Evolutionary conservation across 495 filamentous ascomycete genomes (phyloP).

Genomic region (Diplogelasinospora grovesii): DNA sequence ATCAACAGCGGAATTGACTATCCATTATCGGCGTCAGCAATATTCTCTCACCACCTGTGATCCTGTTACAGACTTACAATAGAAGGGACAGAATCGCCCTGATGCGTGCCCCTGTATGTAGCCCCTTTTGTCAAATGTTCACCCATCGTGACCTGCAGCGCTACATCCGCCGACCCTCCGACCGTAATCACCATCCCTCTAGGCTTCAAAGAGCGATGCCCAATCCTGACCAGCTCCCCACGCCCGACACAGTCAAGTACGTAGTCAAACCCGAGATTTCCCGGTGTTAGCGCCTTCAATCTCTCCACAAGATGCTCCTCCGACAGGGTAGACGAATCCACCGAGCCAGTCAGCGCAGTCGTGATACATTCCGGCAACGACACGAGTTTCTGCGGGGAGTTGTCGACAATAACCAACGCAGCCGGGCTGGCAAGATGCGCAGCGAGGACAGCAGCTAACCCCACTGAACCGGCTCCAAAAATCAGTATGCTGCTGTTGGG

Average conservation of each 20-base stretch:
- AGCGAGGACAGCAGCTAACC: conserved; percentile 9
- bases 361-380: conserved; percentile 5
- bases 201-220: conserved; percentile 5
- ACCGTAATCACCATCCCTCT: conserved; percentile 10
- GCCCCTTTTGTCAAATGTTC: conserved; percentile 9
- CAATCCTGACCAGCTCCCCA: conserved; percentile 7
- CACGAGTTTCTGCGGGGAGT: conserved; percentile 6
- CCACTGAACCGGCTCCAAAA: conserved; percentile 12
- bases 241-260: conserved; percentile 12
- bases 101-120: conserved; percentile 10
- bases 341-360: neutral
- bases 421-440: conserved; percentile 5
- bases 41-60: neutral
- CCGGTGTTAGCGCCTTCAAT: conserved; percentile 7
- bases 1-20: conserved; percentile 11
- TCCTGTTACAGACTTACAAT: neutral
- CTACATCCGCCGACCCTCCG: conserved; percentile 6
- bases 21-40: conserved; percentile 1
- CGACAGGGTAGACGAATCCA: conserved; percentile 1
- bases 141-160: conserved; percentile 7
- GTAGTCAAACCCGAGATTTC: conserved; percentile 6
- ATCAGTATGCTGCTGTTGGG: conserved; percentile 4
- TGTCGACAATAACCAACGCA: conserved; percentile 11
- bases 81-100: conserved; percentile 9
- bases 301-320: conserved; percentile 5